Evolutionary conservation across 2,329 filamentous ascomycete genomes (phyloP).

Genomic region (Talaromyces sp.): DNA sequence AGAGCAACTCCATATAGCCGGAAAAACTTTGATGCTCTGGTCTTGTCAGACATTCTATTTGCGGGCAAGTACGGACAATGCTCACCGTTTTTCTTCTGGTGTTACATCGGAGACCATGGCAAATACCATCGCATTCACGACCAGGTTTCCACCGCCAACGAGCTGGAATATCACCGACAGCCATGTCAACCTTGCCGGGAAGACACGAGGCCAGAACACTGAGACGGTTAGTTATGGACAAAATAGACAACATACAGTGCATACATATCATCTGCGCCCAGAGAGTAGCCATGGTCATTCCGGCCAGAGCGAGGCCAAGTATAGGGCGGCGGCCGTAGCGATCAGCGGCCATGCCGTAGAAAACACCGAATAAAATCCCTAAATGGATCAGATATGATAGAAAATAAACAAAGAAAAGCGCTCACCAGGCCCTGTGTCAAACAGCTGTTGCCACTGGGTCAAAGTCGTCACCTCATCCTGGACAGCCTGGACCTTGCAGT

Average conservation of each 20-base stretch:
- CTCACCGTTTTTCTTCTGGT: constrained; percentile 11
- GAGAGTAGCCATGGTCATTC: constrained; percentile 5
- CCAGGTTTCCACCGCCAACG: constrained; percentile 7
- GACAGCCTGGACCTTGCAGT: constrained; percentile 9
- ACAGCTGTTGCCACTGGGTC: constrained; percentile 8
- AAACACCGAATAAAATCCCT: constrained; percentile 11
- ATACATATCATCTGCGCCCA: constrained; percentile 11
- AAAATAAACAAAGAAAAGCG: neutral
- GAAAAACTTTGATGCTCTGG: constrained; percentile 11
- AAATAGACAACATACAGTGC: neutral
- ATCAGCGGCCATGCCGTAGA: constrained; percentile 11
- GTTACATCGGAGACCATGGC: constrained; percentile 8
- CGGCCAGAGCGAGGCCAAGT: constrained; percentile 5
- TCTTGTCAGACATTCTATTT: neutral
- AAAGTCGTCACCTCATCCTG: constrained; percentile 9
- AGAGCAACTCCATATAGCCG: constrained; percentile 10
- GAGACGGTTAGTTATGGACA: neutral
- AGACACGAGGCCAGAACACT: constrained; percentile 11
- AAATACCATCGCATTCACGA: constrained; percentile 11
- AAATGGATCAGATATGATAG: neutral
- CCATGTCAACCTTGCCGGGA: constrained; percentile 10
- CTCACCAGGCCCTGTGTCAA: constrained; percentile 9
- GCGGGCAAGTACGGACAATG: neutral
- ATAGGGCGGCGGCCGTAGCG: constrained; percentile 9
- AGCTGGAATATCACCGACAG: constrained; percentile 9